phyloP scores from a whole-genome alignment of 352 stramenopile genomes.

The Stramenopiles sp. region DNA sequence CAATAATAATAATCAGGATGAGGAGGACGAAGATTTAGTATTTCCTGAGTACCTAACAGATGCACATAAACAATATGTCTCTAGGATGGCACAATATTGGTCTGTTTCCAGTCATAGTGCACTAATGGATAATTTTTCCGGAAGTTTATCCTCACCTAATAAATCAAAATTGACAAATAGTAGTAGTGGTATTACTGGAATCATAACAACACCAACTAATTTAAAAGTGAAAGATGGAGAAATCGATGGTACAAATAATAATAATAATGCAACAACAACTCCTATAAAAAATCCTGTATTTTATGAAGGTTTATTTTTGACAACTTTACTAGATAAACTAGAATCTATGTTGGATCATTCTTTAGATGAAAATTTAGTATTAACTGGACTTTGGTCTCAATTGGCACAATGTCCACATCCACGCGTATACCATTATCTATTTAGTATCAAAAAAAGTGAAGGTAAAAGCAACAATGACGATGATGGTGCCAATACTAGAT shows the following conservation, averaged over 20 bases:
- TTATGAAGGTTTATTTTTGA: background rate
- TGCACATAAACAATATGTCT: background rate
- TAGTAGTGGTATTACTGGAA: no score
- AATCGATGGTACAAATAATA: no score
- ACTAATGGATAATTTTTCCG: background rate
- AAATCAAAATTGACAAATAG: background rate
- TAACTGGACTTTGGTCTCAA: background rate
- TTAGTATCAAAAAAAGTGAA: background rate
- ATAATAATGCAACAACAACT: no score
- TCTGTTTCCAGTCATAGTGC: background rate
- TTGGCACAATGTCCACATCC: background rate
- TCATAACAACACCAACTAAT: no score
- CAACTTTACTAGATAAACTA: background rate
- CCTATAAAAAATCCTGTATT: background rate
- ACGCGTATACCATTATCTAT: background rate
- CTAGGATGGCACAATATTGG: background rate
- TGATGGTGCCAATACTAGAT: background rate
- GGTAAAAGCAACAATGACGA: background rate
- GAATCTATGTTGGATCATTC: background rate
- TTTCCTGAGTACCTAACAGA: background rate
- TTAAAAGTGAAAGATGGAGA: no score
- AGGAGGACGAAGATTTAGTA: background rate
- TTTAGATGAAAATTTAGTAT: background rate
- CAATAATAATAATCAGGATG: no score
- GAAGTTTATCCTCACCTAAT: background rate